Evolutionary conservation across 257 asterid species (phyloP).

Genomic region (Ilex asprella): DNA sequence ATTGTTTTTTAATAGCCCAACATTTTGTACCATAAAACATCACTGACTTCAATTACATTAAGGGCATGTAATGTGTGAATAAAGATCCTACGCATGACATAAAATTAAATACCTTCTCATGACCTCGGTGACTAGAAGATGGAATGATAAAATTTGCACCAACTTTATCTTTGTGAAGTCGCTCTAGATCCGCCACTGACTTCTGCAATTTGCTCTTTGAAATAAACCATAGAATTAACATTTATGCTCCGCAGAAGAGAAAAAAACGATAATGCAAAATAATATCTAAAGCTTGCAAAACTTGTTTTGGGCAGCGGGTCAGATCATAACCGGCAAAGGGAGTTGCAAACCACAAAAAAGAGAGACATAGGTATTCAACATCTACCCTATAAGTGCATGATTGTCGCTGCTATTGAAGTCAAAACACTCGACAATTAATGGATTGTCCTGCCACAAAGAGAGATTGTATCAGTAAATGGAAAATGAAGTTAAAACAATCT

Average conservation of each 20-base stretch:
- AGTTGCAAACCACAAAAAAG: too few species aligned
- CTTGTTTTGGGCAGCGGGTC: not conserved
- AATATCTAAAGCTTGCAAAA: not conserved
- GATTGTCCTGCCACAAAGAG: conserved; percentile 53
- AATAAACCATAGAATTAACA: not conserved
- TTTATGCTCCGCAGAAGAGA: conserved; percentile 3
- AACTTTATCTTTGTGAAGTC: conserved; percentile 35
- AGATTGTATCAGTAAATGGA: conserved; percentile 2
- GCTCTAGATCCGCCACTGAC: conserved; percentile 59
- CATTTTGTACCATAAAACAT: too few species aligned
- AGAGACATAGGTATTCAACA: conserved; percentile 2
- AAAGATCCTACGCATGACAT: too few species aligned
- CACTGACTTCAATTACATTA: too few species aligned
- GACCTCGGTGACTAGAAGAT: conserved; percentile 37
- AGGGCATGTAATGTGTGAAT: not conserved
- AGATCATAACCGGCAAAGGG: not conserved
- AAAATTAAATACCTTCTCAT: conserved; percentile 43
- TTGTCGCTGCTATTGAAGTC: conserved; percentile 66
- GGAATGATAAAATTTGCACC: conserved; percentile 54
- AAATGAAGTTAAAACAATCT: not conserved
- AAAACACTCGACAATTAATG: conserved; percentile 72
- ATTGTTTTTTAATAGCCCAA: too few species aligned
- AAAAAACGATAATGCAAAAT: not conserved
- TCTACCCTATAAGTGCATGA: conserved; percentile 70
- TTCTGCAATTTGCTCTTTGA: conserved; percentile 53